Base-by-base conservation (phyloP, 108 stramenopile genomes). In the Pseudonitzschia pungens region DNA sequence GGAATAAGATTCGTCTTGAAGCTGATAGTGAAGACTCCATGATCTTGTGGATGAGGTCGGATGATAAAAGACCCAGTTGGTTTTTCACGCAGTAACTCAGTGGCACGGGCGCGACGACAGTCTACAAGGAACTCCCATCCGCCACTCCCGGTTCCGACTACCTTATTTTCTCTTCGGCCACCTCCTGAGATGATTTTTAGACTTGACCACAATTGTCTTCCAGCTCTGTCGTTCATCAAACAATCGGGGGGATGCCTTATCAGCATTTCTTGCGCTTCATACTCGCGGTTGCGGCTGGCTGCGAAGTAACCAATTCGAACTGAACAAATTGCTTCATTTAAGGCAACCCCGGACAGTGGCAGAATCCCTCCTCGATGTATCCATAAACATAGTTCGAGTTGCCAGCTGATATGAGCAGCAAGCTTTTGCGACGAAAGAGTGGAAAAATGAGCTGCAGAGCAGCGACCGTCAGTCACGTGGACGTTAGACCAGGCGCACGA, bases 71-170 rank as follows among this genome's bases (percentile, higher is more conserved):
- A 83, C 2, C 94, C 94, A 32, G 82, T 82, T 65, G 78, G 64
- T 51, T 80, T 68, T 70, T 74, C 73, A 55, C 85, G 76, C 16
- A 95, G 89, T 75, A 95, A 79, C 69, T 89, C 87, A 32, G 91
- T 92, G 0, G 94, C 92, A 73, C 92, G 90, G 42, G 88, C 78
- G 22, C 94, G 79, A 11, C 80, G 75, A 54, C 90, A 92, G 58
- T 95, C 94, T 5, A 93, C 92, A 16, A 95, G 81, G 71, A 95
- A 95, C 60, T 95, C 91, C 94, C 94, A 95, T 4, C 94, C 94
- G 8, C 94, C 94, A 60, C 94, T 91, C 20, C 72, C 76, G 9
- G 82, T 84, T 15, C 58, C 72, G 21, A 50, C 50, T 26, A 66
- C 40, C 22, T 44, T 71, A 54, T 74, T 82, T 28, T 83, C 79